These are phyloP conservation scores for Neurospora terricola DNA, from an alignment of 495 filamentous ascomycete genomes.

Conservation along the genomic window DNA sequence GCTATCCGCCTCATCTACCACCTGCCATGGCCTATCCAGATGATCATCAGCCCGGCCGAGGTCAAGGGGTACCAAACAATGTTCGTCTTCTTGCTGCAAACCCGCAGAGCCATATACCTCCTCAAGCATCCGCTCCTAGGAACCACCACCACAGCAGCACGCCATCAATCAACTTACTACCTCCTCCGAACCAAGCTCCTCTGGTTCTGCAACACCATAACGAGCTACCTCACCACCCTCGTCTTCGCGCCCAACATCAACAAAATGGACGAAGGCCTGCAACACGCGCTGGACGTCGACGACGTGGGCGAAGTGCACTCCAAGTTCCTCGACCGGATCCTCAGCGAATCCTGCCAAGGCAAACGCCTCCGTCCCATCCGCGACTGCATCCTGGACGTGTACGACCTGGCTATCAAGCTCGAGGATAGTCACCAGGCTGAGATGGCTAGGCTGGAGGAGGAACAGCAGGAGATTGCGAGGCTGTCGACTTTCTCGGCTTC, in stretches of 20 bases:
- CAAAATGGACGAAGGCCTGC: constrained; percentile 43
- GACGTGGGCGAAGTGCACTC: constrained; percentile 66
- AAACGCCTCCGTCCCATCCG: constrained; percentile 52
- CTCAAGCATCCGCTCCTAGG: constrained; percentile 48
- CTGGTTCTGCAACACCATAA: constrained; percentile 67
- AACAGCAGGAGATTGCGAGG: constrained; percentile 29
- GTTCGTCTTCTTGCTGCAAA: constrained; percentile 68
- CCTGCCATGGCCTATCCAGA: constrained; percentile 79
- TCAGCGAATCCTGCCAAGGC: constrained; percentile 58
- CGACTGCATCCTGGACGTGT: constrained; percentile 53
- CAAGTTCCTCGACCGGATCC: constrained; percentile 47
- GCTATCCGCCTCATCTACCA: constrained; percentile 49
- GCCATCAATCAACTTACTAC: constrained; percentile 42
- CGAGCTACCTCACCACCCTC: constrained; percentile 63
- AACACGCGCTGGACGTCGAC: constrained; percentile 62
- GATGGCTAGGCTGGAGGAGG: constrained; percentile 26
- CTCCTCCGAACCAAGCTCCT: constrained; percentile 62
- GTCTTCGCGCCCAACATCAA: constrained; percentile 52
- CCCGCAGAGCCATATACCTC: constrained; percentile 58
- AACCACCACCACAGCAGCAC: constrained; percentile 12
- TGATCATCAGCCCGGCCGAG: constrained; percentile 57
- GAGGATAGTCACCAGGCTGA: constrained; percentile 35
- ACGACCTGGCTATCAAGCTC: constrained; percentile 47
- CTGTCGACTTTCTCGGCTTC: constrained; percentile 20
- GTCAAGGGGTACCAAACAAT: constrained; percentile 56